Percentiles rank a stretch among this genome's conserved stretches.
Conservation (phyloP, 2,329 filamentous ascomycete species). For the Xylaria digitata region DNA sequence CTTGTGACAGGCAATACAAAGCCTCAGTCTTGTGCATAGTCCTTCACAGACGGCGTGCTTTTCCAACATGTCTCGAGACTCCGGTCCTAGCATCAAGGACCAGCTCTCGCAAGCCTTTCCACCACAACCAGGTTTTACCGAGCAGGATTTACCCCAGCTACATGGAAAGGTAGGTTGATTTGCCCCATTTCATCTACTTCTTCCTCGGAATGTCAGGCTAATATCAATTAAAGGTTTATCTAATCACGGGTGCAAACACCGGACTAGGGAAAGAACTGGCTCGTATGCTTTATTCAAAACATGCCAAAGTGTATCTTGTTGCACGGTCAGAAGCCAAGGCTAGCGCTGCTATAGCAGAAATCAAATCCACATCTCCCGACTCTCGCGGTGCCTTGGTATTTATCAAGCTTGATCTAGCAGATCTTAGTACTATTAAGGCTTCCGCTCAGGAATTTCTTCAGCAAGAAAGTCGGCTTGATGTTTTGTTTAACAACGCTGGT, state of each 20-base stretch:
- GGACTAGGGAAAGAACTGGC: conserved; percentile 55
- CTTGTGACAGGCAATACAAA: no score
- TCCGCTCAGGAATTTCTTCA: conserved; percentile 52
- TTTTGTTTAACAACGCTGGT: conserved; percentile 55
- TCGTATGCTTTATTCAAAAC: conserved; percentile 54
- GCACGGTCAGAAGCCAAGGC: conserved; percentile 55
- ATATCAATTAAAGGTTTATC: conserved; percentile 24
- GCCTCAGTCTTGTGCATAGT: no score
- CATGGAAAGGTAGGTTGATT: conserved; percentile 24
- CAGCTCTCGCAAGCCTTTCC: conserved; percentile 27
- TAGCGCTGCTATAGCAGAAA: conserved; percentile 52
- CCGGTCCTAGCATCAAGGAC: conserved; percentile 16
- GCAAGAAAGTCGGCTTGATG: conserved; percentile 52
- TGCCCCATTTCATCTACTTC: no score
- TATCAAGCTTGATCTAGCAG: conserved; percentile 53
- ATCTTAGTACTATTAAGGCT: conserved; percentile 52
- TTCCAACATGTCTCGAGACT: background rate
- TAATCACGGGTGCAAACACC: conserved; percentile 39
- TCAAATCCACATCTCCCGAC: conserved; percentile 45
- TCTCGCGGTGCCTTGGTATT: conserved; percentile 49
- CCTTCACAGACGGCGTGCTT: no score
- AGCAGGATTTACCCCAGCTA: conserved; percentile 20
- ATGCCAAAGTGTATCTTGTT: conserved; percentile 58
- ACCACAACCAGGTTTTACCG: conserved; percentile 26
- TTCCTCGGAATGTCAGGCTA: background rate